Conservation (phyloP, 306 rosid species). For the Phaseolus lunatus region DNA sequence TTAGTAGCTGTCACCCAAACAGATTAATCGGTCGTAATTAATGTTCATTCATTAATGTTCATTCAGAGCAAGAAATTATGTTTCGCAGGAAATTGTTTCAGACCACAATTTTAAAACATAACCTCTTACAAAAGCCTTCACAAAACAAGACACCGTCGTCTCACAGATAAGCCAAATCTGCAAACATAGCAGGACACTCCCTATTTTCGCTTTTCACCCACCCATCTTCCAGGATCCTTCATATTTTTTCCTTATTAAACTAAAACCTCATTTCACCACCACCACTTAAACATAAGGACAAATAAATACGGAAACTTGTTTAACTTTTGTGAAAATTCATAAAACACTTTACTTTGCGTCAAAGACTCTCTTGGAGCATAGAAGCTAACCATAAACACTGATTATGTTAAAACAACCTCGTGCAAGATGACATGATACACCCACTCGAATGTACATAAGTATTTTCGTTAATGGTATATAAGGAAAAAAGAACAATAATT, state of each 20-base stretch:
- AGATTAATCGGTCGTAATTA: background rate
- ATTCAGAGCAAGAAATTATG: background rate
- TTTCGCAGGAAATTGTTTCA: conserved; percentile 22
- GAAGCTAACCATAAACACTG: background rate
- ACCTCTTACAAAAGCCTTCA: background rate
- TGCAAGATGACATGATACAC: background rate
- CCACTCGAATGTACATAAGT: background rate
- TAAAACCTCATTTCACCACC: background rate
- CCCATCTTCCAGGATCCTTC: background rate
- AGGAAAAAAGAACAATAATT: too few relatives aligned
- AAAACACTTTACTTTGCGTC: too few relatives aligned
- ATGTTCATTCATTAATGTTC: conserved; percentile 28
- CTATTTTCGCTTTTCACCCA: background rate
- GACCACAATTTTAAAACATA: too few relatives aligned
- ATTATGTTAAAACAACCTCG: background rate
- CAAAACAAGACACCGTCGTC: conserved; percentile 3
- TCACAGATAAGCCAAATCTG: conserved; percentile 25
- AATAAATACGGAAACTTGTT: background rate
- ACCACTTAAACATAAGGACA: background rate
- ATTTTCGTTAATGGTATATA: background rate
- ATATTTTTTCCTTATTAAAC: background rate
- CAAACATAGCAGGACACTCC: background rate
- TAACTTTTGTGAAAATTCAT: too few relatives aligned
- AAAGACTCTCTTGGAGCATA: background rate
- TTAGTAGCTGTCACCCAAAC: conserved; percentile 21